Evolutionary conservation across 768 basidiomycete genomes (phyloP), one percentile per base, ranked within the genome.

Genomic region (Phylloporus arenicola): DNA sequence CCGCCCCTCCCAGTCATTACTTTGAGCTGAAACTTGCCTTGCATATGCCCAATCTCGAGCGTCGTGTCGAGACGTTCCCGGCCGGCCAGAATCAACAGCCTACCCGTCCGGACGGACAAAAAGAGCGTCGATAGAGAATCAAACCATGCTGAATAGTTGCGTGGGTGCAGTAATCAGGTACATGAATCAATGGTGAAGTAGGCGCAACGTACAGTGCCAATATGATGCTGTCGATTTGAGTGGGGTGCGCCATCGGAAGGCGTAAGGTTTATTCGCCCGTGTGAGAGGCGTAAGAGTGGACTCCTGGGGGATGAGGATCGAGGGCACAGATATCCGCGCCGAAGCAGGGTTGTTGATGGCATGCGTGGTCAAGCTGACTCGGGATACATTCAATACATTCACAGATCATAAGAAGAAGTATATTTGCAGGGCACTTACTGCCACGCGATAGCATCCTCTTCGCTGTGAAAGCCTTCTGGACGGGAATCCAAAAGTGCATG

Each of bases 41-140:
- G 91, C 92, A 95, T 94, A 63, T 94, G 92, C 1, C 88, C 96
- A 44, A 98, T 92, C 86, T 95, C 96, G 41, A 99, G 76, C 57
- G 91, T 84, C 58, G 82, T 86, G 62, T 99, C 96, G 4, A 98
- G 79, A 16, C 93, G 76, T 58, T 99, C 96, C 16, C 93, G 84
- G 0, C 94, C 95, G 0, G 96, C 96, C 14, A 99, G 74, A 9
- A 98, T 80, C 20, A 99, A 80, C 24, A 99, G 70, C 25, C 94
- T 83, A 0, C 94, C 95, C 0, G 90, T 80, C 13, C 85, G 80
- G 0, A 83, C 80, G 0, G 77, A 68, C 1, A 98, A 75, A 69
- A 99, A 99, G 20, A 77, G 75, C n/a, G 67, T 68, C 3, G 92
- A 94, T 1, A 99, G 75, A 0, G 84, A 83, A 11, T 75, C 73